These are phyloP conservation scores for Aethionema arabicum DNA, from an alignment of 345 rosid genomes.

Conservation along the genomic window DNA sequence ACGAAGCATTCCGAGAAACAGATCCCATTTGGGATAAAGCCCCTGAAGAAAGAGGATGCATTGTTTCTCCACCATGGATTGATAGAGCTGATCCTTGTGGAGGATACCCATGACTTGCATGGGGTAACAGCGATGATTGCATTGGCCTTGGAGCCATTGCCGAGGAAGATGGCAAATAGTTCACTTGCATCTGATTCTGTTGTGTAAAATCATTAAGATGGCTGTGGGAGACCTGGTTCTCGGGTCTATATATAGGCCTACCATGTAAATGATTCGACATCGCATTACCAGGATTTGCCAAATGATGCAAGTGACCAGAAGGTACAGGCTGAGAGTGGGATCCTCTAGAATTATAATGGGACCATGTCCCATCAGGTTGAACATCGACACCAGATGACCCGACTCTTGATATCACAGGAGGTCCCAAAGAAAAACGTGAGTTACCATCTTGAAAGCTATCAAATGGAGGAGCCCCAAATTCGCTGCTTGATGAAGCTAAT, in stretches of 20 bases:
- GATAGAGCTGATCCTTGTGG: slow-evolving; percentile 54
- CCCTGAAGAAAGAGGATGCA: slow-evolving; percentile 65
- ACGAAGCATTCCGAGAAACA: slow-evolving; percentile 45
- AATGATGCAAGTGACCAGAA: slow-evolving; percentile 50
- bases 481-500: slow-evolving; percentile 45
- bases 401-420: slow-evolving; percentile 40
- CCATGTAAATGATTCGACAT: slow-evolving; percentile 48
- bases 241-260: slow-evolving; percentile 48
- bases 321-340: slow-evolving; percentile 50
- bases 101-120: slow-evolving; percentile 48
- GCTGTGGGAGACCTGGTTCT: slow-evolving; percentile 49
- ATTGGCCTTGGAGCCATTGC: slow-evolving; percentile 45
- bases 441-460: slow-evolving; percentile 50
- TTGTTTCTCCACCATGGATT: slow-evolving; percentile 45
- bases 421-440: slow-evolving; percentile 43
- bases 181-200: slow-evolving; percentile 47
- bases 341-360: slow-evolving; percentile 52
- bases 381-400: slow-evolving; percentile 49
- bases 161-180: slow-evolving; percentile 49
- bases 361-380: slow-evolving; percentile 49
- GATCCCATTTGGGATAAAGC: slow-evolving; percentile 51
- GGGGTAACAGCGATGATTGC: slow-evolving; percentile 42
- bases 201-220: slow-evolving; percentile 51
- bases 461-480: slow-evolving; percentile 38
- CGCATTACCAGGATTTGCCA: slow-evolving; percentile 42